phyloP scores from a whole-genome alignment of 352 stramenopile genomes.

The Globisporangium ultimum region DNA sequence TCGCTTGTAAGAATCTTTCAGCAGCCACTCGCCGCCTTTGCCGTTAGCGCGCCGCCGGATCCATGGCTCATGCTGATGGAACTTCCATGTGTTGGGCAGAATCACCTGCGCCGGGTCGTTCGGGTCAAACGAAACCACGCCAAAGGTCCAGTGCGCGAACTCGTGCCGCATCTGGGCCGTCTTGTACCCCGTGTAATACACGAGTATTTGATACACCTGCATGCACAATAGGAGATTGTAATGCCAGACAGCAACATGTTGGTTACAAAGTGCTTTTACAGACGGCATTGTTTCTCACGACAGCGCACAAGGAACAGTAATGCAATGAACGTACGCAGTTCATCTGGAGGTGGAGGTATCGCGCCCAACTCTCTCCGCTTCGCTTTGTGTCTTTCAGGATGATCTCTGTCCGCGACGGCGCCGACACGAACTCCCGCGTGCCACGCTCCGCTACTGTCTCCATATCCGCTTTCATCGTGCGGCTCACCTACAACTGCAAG shows the following conservation, averaged over 20 bases:
- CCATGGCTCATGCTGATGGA: slow-evolving; percentile 68
- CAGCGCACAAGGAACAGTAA: no score
- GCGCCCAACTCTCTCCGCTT: slow-evolving; percentile 50
- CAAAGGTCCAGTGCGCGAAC: slow-evolving; percentile 71
- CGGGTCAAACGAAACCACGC: slow-evolving; percentile 67
- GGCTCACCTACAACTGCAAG: slow-evolving; percentile 38
- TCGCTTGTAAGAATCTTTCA: slow-evolving; percentile 47
- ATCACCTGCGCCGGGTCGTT: slow-evolving; percentile 58
- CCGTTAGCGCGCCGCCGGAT: slow-evolving; percentile 48
- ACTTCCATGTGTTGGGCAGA: slow-evolving; percentile 76
- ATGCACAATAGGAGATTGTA: not conserved
- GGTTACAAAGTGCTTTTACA: not conserved
- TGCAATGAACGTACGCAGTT: slow-evolving; percentile 40
- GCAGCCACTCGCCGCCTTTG: slow-evolving; percentile 71
- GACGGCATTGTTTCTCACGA: not conserved
- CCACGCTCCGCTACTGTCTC: slow-evolving; percentile 48
- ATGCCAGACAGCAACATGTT: not conserved
- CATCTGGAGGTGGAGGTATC: slow-evolving; percentile 70
- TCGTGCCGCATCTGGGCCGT: slow-evolving; percentile 61
- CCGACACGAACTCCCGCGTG: slow-evolving; percentile 34
- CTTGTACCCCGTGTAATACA: slow-evolving; percentile 84
- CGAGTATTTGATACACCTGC: slow-evolving; percentile 68
- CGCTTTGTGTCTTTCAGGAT: slow-evolving; percentile 50
- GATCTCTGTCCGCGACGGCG: slow-evolving; percentile 22
- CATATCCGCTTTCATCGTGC: slow-evolving; percentile 34